Conservation (phyloP, 2,329 filamentous ascomycete genomes). For the Sarocladium brachiariae region DNA sequence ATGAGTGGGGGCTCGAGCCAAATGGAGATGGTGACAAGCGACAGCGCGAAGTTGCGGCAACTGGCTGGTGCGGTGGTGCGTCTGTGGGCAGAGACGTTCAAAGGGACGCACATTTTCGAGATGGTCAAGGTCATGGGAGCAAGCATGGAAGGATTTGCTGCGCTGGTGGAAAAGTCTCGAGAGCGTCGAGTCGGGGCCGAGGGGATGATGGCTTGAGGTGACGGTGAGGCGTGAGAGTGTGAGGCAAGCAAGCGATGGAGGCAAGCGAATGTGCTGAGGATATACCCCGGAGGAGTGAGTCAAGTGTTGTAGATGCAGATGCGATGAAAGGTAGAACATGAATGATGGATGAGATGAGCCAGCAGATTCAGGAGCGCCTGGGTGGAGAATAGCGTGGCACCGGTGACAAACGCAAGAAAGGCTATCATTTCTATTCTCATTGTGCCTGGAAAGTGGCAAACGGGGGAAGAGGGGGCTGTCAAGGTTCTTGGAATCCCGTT, state of each 20-base stretch:
- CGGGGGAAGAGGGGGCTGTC: too few species aligned
- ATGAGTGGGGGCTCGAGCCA: slow-evolving; percentile 23
- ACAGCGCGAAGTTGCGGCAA: slow-evolving; percentile 46
- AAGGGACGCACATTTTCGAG: slow-evolving; percentile 54
- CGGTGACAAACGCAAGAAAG: not conserved
- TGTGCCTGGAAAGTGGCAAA: too few species aligned
- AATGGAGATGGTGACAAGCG: slow-evolving; percentile 38
- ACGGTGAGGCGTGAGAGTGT: not conserved
- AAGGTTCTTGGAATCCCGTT: too few species aligned
- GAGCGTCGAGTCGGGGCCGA: slow-evolving; percentile 20
- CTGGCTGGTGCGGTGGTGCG: slow-evolving; percentile 51
- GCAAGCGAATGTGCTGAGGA: not conserved
- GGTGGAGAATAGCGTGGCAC: not conserved
- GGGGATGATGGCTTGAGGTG: not conserved
- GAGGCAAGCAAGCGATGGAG: not conserved
- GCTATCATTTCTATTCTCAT: too few species aligned
- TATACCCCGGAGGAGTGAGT: too few species aligned
- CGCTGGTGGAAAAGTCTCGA: slow-evolving; percentile 47
- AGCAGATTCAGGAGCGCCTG: not conserved
- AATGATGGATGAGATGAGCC: too few species aligned
- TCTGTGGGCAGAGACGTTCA: slow-evolving; percentile 56
- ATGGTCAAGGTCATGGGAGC: slow-evolving; percentile 51
- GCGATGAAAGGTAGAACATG: too few species aligned
- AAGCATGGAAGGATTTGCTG: slow-evolving; percentile 50
- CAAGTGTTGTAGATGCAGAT: too few species aligned